These are phyloP conservation scores for Candida krabiensis DNA, from an alignment of 805 yeast species.

Conservation along the genomic window DNA sequence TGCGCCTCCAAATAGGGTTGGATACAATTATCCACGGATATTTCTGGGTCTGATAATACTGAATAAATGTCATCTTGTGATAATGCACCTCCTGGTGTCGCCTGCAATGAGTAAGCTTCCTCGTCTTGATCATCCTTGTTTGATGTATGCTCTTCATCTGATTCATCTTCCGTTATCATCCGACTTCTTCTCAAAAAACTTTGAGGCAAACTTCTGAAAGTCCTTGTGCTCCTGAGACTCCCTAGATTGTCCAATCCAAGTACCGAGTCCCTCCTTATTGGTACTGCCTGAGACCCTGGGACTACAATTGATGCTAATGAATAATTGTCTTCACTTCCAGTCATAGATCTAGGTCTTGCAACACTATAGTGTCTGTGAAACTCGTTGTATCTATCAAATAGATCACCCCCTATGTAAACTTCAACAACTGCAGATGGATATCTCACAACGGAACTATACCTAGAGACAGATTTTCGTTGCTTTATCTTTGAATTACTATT, in stretches of 20 bases:
- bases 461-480: conserved; percentile 11
- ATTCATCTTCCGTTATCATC: not conserved
- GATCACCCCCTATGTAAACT: conserved; percentile 22
- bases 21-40: too few relatives aligned
- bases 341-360: conserved; percentile 19
- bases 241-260: not conserved
- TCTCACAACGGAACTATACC: conserved; percentile 17
- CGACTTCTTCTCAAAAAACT: conserved; percentile 6
- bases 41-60: not conserved
- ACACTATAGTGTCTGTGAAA: conserved; percentile 18
- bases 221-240: conserved; percentile 4
- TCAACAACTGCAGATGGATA: conserved; percentile 23
- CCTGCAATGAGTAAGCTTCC: not conserved
- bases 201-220: conserved; percentile 1
- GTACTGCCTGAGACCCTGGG: conserved; percentile 21
- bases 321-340: conserved; percentile 16
- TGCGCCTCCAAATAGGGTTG: too few relatives aligned
- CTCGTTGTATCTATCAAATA: conserved; percentile 13
- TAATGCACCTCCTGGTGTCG: not conserved
- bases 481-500: not conserved
- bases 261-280: conserved; percentile 26
- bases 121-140: not conserved
- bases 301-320: conserved; percentile 23
- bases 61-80: not conserved
- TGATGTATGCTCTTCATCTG: too few relatives aligned